phyloP scores from a whole-genome alignment of 306 rosid species.

The Rosa chinensis region DNA sequence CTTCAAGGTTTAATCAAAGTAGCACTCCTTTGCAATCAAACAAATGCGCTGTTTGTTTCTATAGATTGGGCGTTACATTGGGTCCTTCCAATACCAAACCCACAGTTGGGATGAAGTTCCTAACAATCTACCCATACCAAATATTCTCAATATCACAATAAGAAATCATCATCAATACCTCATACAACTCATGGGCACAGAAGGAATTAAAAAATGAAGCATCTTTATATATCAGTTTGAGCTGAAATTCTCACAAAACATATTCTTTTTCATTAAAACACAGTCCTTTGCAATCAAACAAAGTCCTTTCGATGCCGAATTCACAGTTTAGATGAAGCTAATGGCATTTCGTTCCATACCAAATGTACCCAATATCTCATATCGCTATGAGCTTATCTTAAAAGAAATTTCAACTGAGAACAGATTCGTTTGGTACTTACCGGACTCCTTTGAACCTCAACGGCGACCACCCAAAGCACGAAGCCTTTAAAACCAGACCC shows the following conservation, averaged over 20 bases:
- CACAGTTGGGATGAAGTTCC: too few species aligned
- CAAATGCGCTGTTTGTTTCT: background rate
- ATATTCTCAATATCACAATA: background rate
- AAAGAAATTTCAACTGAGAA: background rate
- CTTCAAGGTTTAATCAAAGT: background rate
- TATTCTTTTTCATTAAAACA: background rate
- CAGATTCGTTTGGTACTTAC: background rate
- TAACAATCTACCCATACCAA: too few species aligned
- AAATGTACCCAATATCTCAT: background rate
- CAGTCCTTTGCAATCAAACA: background rate
- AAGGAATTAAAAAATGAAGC: background rate
- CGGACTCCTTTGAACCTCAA: background rate
- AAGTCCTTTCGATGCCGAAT: background rate
- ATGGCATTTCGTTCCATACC: background rate
- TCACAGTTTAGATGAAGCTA: background rate
- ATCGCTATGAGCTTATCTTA: background rate
- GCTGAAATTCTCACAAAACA: background rate
- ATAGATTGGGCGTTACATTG: background rate
- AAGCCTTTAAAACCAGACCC: background rate
- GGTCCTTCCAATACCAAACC: background rate
- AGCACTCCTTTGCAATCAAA: background rate
- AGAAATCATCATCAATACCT: background rate
- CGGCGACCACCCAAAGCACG: background rate
- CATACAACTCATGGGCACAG: background rate
- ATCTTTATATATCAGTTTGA: slow-evolving; percentile 9